A percentile compares a stretch with the other conserved stretches of the same genome.
phyloP scores from a whole-genome alignment of 2,329 filamentous ascomycete species.

The Orbilia oligospora region DNA sequence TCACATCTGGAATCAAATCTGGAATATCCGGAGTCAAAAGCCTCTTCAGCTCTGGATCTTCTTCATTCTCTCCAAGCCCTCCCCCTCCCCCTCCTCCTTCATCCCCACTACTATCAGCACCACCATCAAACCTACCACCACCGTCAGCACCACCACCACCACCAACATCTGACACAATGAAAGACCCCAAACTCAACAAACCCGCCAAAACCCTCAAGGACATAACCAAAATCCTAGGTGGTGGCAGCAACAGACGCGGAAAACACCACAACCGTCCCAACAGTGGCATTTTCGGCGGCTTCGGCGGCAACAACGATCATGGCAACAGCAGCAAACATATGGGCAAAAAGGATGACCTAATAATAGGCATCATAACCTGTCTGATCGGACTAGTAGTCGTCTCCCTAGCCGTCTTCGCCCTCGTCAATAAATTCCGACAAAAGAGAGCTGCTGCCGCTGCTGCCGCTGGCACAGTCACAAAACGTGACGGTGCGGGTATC shows the following conservation, averaged over 20 bases:
- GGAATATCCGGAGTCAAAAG: slow-evolving; percentile 8
- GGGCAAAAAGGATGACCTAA: not conserved
- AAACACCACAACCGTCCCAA: slow-evolving; percentile 18
- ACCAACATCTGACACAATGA: not conserved
- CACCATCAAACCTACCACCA: too few species aligned
- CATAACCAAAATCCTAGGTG: slow-evolving; percentile 1
- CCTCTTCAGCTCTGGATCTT: slow-evolving; percentile 29
- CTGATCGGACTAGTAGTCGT: slow-evolving; percentile 17
- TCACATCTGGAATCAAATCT: not conserved
- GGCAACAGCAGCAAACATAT: not conserved
- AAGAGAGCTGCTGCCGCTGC: not conserved
- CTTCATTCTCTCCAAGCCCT: not conserved
- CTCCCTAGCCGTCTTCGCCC: not conserved
- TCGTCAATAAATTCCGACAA: not conserved
- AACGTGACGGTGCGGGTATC: too few species aligned
- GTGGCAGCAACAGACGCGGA: not conserved
- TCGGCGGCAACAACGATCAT: not conserved
- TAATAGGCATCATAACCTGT: slow-evolving; percentile 10
- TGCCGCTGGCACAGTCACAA: too few species aligned
- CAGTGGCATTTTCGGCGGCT: not conserved
- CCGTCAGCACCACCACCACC: too few species aligned
- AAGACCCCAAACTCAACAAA: slow-evolving; percentile 6
- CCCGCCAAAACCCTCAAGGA: slow-evolving; percentile 21
- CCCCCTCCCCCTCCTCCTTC: not conserved
- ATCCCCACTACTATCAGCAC: too few species aligned